A percentile compares a stretch with the other conserved stretches of the same genome.
These are phyloP conservation scores for Amphibolis antarctica DNA, from an alignment of 106 monocot species.

Conservation along the genomic window DNA sequence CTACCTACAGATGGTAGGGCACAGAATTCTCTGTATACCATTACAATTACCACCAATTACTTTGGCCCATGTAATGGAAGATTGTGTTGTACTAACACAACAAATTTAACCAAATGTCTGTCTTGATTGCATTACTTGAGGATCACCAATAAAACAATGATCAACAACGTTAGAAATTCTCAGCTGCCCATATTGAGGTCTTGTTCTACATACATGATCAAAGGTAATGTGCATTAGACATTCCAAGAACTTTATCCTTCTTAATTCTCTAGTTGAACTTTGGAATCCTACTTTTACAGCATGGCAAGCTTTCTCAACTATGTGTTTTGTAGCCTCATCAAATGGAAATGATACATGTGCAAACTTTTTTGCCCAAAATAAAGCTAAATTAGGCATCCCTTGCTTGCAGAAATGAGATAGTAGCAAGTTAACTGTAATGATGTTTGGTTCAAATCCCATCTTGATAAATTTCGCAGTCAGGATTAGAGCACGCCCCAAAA, in stretches of 20 bases:
- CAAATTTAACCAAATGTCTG: neutral
- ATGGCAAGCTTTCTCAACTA: slow-evolving; percentile 44
- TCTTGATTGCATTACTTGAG: neutral
- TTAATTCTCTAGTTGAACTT: slow-evolving; percentile 6
- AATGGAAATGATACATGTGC: slow-evolving; percentile 40
- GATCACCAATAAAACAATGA: neutral
- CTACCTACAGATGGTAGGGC: too few species aligned
- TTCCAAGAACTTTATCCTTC: slow-evolving; percentile 43
- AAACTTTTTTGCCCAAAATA: slow-evolving; percentile 67
- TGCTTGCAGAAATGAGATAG: slow-evolving; percentile 81
- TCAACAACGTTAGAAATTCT: neutral
- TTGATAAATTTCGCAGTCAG: slow-evolving; percentile 64
- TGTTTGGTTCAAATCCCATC: slow-evolving; percentile 64
- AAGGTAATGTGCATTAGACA: slow-evolving; percentile 55
- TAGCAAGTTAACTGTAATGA: slow-evolving; percentile 64
- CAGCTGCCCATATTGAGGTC: neutral
- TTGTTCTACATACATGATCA: slow-evolving; percentile 7
- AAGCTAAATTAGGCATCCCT: slow-evolving; percentile 45
- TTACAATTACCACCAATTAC: too few species aligned
- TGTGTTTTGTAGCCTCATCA: slow-evolving; percentile 51
- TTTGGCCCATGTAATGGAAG: too few species aligned
- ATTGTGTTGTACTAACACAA: neutral
- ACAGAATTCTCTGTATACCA: too few species aligned
- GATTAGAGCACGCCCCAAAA: slow-evolving; percentile 57
- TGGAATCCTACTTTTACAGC: slow-evolving; percentile 14